A percentile compares a stretch with the other conserved stretches of the same genome.
Conservation (phyloP, 2,329 filamentous ascomycete species). For the Cytospora leucostoma region DNA sequence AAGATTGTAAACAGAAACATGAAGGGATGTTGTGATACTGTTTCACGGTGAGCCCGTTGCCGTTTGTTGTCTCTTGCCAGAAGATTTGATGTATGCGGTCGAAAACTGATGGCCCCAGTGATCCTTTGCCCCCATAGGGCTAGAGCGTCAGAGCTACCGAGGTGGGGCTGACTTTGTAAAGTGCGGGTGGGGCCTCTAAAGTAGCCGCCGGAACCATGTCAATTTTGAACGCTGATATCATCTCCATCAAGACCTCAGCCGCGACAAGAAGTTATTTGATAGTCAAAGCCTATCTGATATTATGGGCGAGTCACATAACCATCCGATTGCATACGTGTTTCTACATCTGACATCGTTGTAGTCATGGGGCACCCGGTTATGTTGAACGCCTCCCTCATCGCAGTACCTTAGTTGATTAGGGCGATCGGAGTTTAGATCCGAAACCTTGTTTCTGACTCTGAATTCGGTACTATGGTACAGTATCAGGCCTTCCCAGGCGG, state of each 20-base stretch:
- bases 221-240: background rate
- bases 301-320: background rate
- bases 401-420: background rate
- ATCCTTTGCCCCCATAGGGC: conserved; percentile 13
- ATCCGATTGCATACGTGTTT: background rate
- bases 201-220: conserved; percentile 5
- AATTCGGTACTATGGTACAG: background rate
- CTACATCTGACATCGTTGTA: background rate
- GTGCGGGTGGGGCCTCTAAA: background rate
- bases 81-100: background rate
- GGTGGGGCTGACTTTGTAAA: background rate
- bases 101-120: background rate
- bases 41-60: background rate
- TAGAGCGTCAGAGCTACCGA: conserved; percentile 3
- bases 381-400: background rate
- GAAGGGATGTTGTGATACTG: background rate
- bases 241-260: background rate
- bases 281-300: background rate
- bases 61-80: background rate
- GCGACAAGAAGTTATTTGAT: background rate
- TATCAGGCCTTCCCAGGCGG: no score
- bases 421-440: conserved; percentile 5
- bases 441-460: conserved; percentile 8
- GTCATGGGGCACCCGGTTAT: background rate
- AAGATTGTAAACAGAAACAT: background rate